Conservation (phyloP, 73 alveolate species). For the Paramecium tetraurelia region DNA sequence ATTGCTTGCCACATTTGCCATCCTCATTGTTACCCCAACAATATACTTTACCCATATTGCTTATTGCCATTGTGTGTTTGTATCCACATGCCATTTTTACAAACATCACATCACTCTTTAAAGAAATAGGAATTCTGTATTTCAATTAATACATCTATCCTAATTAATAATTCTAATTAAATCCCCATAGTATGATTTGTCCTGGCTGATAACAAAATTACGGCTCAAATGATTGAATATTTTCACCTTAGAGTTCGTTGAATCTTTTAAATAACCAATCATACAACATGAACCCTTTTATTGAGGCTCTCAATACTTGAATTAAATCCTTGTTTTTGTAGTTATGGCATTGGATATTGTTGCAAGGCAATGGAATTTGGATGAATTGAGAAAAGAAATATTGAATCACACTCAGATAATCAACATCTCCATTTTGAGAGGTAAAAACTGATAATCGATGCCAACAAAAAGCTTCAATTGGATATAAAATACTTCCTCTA, state of each 20-base stretch:
- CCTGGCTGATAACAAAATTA: constrained; percentile 1
- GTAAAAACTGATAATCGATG: constrained; percentile 23
- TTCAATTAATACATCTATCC: neutral
- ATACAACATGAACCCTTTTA: neutral
- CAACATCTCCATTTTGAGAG: neutral
- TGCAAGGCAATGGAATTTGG: neutral
- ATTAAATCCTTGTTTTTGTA: neutral
- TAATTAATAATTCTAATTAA: constrained; percentile 10
- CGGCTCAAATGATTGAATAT: neutral
- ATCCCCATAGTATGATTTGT: constrained; percentile 3
- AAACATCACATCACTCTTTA: neutral
- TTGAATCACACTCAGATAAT: neutral
- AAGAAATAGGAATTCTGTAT: neutral
- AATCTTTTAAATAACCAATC: constrained; percentile 24
- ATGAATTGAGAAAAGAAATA: neutral
- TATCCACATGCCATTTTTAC: constrained; percentile 15
- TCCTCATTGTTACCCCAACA: constrained; percentile 50
- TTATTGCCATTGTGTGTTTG: constrained; percentile 20
- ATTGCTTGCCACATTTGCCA: constrained; percentile 34
- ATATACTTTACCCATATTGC: neutral
- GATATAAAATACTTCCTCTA: constrained; percentile 1
- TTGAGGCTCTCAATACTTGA: neutral
- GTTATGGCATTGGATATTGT: neutral
- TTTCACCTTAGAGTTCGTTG: neutral
- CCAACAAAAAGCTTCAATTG: neutral